Evolutionary conservation across 192 early-diverging fungal genomes (phyloP), one percentile per base, ranked within the genome.

Genomic region (Rhizophagus clarus): DNA sequence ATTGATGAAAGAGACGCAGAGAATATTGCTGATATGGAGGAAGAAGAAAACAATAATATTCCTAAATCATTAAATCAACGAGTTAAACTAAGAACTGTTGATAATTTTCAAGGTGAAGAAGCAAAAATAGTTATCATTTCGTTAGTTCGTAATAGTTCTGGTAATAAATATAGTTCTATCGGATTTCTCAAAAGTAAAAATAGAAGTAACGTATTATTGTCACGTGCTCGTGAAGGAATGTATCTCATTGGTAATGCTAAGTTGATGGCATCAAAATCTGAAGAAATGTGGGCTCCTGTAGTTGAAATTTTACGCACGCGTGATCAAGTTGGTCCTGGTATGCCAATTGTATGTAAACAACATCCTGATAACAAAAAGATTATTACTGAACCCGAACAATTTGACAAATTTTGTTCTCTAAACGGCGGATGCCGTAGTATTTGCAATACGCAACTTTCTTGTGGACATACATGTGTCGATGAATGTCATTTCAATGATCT

Each of bases 111-210:
- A 5, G 37, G 37, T 7, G 37, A 40, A 40, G 37, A 40, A 9
- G 37, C 37, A 40, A 40, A 40, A 34, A 82, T 85, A 24, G 74
- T 87, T 17, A 85, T 87, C 45, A 82, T 86, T 3, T 84, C 85
- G 1, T 78, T 86, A 71, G 85, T 86, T 15, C 84, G 86, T 10
- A 85, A 82, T 28, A n/a, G 1, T 8, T 77, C 71, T 49, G 81
- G 74, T 6, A 47, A 79, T 14, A 76, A 80, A 10, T 60, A 79
- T 15, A 56, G 76, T 9, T 61, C 79, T 7, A 90, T 88, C 64
- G 90, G 90, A 3, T 91, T 91, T 76, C 76, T 90, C 56, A 88
- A 88, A 74, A 83, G 83, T 20, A 70, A 64, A 24, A 91, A 91
- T 73, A 85, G 90, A 11, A 84, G 86, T 7, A 91, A 90, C 32